Evolutionary conservation across 2,329 filamentous ascomycete genomes (phyloP), one percentile per base, ranked within the genome.

Genomic region (Zymoseptoria pseudotritici): DNA sequence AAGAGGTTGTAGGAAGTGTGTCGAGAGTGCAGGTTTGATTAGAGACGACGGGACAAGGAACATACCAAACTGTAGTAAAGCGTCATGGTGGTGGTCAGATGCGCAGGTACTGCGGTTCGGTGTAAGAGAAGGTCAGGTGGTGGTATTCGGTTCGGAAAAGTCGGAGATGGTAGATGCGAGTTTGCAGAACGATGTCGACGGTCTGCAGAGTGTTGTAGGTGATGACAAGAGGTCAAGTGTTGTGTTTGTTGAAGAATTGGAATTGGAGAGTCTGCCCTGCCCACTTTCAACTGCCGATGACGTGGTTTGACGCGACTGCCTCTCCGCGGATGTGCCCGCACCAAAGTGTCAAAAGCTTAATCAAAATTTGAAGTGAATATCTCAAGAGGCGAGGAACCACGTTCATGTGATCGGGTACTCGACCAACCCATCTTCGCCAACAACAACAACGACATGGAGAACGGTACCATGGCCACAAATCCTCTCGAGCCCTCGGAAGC

Each of bases 61-160:
- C 83, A 73, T 80, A 86, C 84, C 61, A 86, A 78, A 70, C 81
- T 86, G 79, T 86, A 87, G 77, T 87, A 87, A 72, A 87, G 83
- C 72, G 85, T 87, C 85, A 87, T 87, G 66, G 69, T 76, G 73
- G 74, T 63, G 65, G 54, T 64, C 52, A 61, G 59, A 59, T 61
- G 61, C 57, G 61, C 57, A 60, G 61, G 55, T 60, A 49, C 21
- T 24, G 20, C 29, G 53, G 52, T 51, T 20, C 13, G 24, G 20
- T 49, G 24, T 24, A 9, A 26, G 46, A 24, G 46, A 13, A 19
- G 8, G n/a, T 54, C 42, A 54, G 59, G 49, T 50, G 22, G 21
- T 24, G 50, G 58, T 58, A 46, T 60, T 50, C 54, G 36, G 4
- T 46, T n/a, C 36, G 36, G 36, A 46, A 17, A 7, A n/a, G 36